Evolutionary conservation across 352 stramenopile species (phyloP), one percentile per base, ranked within the genome.

Genomic region (Phytophthora palmivora): DNA sequence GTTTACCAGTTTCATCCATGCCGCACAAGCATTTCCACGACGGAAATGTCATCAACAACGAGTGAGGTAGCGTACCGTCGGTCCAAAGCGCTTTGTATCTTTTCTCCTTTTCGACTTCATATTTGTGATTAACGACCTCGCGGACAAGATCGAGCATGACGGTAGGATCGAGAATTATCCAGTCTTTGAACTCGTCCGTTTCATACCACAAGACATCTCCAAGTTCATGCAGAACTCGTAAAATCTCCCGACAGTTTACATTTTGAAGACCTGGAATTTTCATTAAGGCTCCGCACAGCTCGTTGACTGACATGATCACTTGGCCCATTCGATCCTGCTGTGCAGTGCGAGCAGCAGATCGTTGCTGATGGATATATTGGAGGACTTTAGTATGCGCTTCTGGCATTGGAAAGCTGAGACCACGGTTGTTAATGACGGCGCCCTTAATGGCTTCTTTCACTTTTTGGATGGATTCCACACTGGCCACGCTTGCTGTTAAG

Each of bases 121-220:
- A 57, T 4, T 39, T 19, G 19, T 73, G 51, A 16, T 65, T 69
- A 30, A 73, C 9, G 5, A 73, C 46, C 6, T 73, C 28, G 1
- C 50, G 39, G 1, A 72, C 24, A 12, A 68, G 19, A 9, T 73
- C 51, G 6, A 73, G 46, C 43, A 72, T 52, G n/a, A 69, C 11
- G 1, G 16, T 42, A 6, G 45, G 58, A 21, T 58, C 53, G 1
- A 69, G 18, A 30, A 69, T 61, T 9, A 72, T 28, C 0, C 26
- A 19, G 1, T 63, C 6, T 4, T 22, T 1, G 1, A 46, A 21
- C 4, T 34, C 10, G 7, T 10, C 30, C 30, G 30, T 7, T 34
- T 34, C 7, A 7, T 34, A 34, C 30, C 30, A 34, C 10, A 34
- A 34, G 10, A 72, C n/a, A 19, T 72, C 51, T 0, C 63, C 58